Evolutionary conservation across 192 early-diverging fungal genomes (phyloP), one percentile per base, ranked within the genome.

Genomic region (Coemansia sp.): DNA sequence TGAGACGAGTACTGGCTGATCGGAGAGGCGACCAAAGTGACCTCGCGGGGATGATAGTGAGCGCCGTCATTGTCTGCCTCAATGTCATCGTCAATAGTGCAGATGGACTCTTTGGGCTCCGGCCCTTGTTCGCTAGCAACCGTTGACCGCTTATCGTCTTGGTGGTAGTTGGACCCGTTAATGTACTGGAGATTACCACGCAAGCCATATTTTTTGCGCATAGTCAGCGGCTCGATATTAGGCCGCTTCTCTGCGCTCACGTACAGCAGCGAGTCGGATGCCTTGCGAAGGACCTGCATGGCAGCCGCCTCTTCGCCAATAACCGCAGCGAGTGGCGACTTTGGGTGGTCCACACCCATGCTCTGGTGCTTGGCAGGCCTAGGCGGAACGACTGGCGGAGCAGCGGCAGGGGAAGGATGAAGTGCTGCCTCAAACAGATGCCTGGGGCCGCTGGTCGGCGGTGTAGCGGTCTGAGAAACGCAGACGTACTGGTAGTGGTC

Each of bases 201-300:
- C 61, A 84, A 58, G 7, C 81, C 81, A 68, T 84, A 84, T 63
- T 84, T 84, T 64, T 84, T 84, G 70, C 81, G 77, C 73, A 76
- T 75, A 7, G 81, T 73, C 61, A 76, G 66, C 29, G 76, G 81
- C 81, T 75, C 76, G 38, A 75, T 72, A 49, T 76, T 79, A 12
- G 81, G 81, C 44, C 81, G 73, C 71, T 84, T 84, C 55, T 84
- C 81, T 36, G 76, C 81, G 55, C 76, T 84, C 34, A 79, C 49
- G 20, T 84, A 84, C 18, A 79, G 61, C 60, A 79, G 70, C 64
- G 81, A 75, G 55, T 84, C 81, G 9, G 81, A 84, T 16, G 81
- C 74, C 68, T 84, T 84, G 73, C 81, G 81, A 52, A 79, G 53
- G 2, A 84, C 50, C 71, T 72, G 81, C n/a, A 74, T 31, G 16